Evolutionary conservation across 192 early-diverging fungal species (phyloP), one percentile per base, ranked within the genome.

Genomic region (Coemansia sp.): DNA sequence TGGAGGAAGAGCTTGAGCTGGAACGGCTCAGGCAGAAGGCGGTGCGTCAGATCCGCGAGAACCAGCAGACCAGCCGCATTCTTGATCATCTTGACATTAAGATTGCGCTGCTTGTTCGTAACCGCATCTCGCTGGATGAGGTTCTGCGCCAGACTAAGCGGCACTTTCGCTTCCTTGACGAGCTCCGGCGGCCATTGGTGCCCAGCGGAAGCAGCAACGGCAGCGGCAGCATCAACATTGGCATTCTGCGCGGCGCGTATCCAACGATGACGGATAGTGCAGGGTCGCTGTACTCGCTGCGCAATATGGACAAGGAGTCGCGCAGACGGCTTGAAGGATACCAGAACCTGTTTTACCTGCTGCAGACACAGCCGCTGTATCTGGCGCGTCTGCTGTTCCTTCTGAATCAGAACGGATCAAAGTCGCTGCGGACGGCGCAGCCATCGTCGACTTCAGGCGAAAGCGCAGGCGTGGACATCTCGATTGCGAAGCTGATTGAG

Each of bases 291-390:
- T 89, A 88, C 52, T 90, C 91, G 54, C 84, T 94, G 43, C 90
- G 88, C 47, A 89, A 88, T 39, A 80, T 91, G 56, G 97, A 99
- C 74, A 95, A 95, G 72, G 92, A 92, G 67, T 92, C 89, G 43
- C 76, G 91, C n/a, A 69, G 81, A 58, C 87, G 88, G 47, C 69
- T 93, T 15, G 90, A 91, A 56, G 74, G 89, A 9, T 99, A 99
- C 81, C 93, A 97, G 77, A 87, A 98, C 65, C 74, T 99, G 52
- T 97, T 99, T 61, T 98, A 99, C 71, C 63, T 99, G 58, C 85
- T 99, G 43, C 98, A 99, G 80, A 99, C 98, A 5, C 91, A 99
- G 77, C 95, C 95, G 5, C 65, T 85, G 21, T 99, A 99, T 68
- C 85, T 99, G 61, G 91, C 95, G 10, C 87, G 87, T 13, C 79